Evolutionary conservation across 352 stramenopile species (phyloP).

Genomic region (Phytopythium ostracodes): DNA sequence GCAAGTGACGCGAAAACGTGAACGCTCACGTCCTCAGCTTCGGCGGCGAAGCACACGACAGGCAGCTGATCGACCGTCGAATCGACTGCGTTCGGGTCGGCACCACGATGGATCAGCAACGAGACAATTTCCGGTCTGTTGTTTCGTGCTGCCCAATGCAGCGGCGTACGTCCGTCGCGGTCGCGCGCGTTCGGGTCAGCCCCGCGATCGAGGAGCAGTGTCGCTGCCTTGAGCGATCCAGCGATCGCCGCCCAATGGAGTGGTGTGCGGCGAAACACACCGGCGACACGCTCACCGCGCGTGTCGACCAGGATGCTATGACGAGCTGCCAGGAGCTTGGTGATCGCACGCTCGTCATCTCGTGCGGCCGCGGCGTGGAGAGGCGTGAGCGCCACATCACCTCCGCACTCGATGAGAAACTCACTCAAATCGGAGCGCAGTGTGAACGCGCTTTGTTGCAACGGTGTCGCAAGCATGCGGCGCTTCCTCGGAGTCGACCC

Average conservation of each 20-base stretch:
- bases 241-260: constrained; percentile 73
- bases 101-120: constrained; percentile 41
- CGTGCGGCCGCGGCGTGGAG: constrained; percentile 65
- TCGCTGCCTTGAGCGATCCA: constrained; percentile 31
- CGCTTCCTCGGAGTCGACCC: constrained; percentile 17
- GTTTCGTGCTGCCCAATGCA: constrained; percentile 77
- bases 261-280: constrained; percentile 59
- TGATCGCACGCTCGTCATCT: constrained; percentile 39
- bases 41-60: constrained; percentile 61
- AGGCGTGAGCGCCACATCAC: constrained; percentile 72
- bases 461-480: constrained; percentile 40
- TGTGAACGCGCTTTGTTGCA: constrained; percentile 69
- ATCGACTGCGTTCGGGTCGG: constrained; percentile 42
- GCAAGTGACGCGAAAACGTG: constrained; percentile 45
- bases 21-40: constrained; percentile 49
- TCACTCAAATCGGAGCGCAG: constrained; percentile 53
- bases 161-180: constrained; percentile 51
- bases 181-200: constrained; percentile 58
- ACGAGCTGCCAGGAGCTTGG: constrained; percentile 28
- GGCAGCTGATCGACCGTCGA: constrained; percentile 27
- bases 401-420: constrained; percentile 59
- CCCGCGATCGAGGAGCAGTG: constrained; percentile 34
- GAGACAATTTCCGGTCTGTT: constrained; percentile 49
- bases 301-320: constrained; percentile 32
- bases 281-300: constrained; percentile 52